These are phyloP conservation scores for Russula virescens DNA, from an alignment of 768 basidiomycete genomes.

Conservation along the genomic window DNA sequence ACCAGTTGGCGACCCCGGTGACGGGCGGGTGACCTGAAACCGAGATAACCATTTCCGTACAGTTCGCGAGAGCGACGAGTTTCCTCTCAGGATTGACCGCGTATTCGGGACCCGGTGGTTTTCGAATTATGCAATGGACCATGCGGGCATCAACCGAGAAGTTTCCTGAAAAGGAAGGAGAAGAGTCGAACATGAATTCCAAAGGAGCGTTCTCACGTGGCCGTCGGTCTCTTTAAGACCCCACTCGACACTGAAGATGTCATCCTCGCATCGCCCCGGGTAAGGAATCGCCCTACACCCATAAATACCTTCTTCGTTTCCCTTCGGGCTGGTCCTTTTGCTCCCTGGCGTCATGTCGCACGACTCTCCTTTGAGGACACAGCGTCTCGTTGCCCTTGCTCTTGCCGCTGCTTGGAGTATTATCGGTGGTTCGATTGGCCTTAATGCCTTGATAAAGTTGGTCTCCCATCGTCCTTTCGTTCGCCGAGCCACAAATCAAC, in stretches of 20 bases:
- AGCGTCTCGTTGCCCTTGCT: slow-evolving; percentile 29
- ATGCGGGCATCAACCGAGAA: not conserved
- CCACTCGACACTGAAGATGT: not conserved
- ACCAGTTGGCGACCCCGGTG: not conserved
- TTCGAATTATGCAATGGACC: not conserved
- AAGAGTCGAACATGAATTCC: not conserved
- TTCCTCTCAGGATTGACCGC: too few relatives aligned
- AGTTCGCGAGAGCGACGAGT: too few relatives aligned
- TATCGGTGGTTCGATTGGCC: slow-evolving; percentile 29
- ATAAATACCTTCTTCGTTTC: slow-evolving; percentile 9
- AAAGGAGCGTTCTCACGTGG: not conserved
- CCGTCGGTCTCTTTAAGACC: not conserved
- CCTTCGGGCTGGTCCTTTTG: not conserved
- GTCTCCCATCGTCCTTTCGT: not conserved
- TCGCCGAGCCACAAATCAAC: not conserved
- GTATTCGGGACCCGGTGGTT: not conserved
- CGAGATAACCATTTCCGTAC: not conserved
- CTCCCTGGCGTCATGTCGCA: slow-evolving; percentile 3
- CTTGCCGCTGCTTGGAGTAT: slow-evolving; percentile 31
- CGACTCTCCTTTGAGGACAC: slow-evolving; percentile 13
- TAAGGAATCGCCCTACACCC: too few relatives aligned
- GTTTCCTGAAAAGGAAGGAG: not conserved
- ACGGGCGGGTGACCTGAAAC: not conserved
- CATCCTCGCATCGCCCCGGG: not conserved
- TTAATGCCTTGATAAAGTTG: slow-evolving; percentile 34